Evolutionary conservation across 768 basidiomycete species (phyloP).

Genomic region (Udeniomyces megalosporus): DNA sequence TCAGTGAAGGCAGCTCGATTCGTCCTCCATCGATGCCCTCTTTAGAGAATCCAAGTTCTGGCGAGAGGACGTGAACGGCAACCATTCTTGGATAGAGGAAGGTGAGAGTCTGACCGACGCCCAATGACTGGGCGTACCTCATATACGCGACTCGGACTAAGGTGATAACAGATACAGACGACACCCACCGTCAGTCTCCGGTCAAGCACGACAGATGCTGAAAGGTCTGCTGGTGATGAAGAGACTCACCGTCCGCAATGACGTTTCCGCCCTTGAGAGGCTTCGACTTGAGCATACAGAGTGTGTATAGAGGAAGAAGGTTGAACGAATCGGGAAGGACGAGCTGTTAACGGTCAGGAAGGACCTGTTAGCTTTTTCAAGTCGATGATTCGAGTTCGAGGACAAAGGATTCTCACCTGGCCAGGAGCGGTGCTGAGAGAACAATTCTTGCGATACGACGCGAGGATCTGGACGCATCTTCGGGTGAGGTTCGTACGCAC

Average conservation of each 20-base stretch:
- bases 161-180: constrained; percentile 72
- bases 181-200: too few species aligned
- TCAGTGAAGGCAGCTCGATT: constrained; percentile 53
- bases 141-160: constrained; percentile 80
- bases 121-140: constrained; percentile 55
- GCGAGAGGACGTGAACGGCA: constrained; percentile 69
- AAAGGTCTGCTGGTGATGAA: too few species aligned
- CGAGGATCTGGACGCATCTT: constrained; percentile 57
- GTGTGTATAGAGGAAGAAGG: constrained; percentile 60
- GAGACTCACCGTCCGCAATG: too few species aligned
- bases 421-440: constrained; percentile 57
- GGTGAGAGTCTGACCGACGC: constrained; percentile 52
- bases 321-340: constrained; percentile 89
- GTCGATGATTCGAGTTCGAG: too few species aligned
- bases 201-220: too few species aligned
- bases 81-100: constrained; percentile 76
- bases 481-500: constrained; percentile 76
- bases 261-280: constrained; percentile 61
- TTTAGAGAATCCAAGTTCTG: constrained; percentile 47
- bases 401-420: constrained; percentile 49
- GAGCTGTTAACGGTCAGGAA: constrained; percentile 39
- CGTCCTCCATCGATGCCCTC: constrained; percentile 35
- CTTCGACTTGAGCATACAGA: constrained; percentile 74
- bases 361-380: too few species aligned
- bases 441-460: constrained; percentile 78